These are phyloP conservation scores for Tolypocladium tropicale DNA, from an alignment of 2,329 filamentous ascomycete species.

Conservation along the genomic window DNA sequence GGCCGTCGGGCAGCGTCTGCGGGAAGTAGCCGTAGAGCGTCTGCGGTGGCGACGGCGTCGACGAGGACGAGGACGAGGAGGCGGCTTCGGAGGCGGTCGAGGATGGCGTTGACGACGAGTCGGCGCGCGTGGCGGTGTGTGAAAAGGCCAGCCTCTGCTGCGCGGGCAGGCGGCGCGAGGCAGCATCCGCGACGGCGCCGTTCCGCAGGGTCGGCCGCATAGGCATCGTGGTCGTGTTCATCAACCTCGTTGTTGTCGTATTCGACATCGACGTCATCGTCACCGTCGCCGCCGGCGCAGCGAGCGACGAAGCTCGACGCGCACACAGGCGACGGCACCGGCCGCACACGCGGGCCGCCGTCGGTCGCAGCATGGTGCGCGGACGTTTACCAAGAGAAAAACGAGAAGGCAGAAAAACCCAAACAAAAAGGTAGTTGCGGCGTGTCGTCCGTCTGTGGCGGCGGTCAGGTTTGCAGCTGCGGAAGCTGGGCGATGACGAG, in stretches of 20 bases:
- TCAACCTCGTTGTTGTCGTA: too few species aligned
- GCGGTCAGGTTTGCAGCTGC: too few species aligned
- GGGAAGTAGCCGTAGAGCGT: slow-evolving; percentile 90
- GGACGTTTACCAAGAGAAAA: neutral
- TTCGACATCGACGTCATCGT: too few species aligned
- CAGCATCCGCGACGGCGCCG: neutral
- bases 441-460: too few species aligned
- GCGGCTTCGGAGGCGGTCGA: slow-evolving; percentile 1
- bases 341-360: neutral
- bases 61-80: slow-evolving; percentile 3
- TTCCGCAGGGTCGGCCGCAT: neutral
- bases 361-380: neutral
- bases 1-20: slow-evolving; percentile 61
- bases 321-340: neutral
- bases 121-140: slow-evolving; percentile 1
- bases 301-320: neutral
- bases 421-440: too few species aligned
- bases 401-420: neutral
- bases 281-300: neutral
- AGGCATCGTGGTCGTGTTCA: too few species aligned
- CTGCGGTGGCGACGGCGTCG: neutral
- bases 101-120: slow-evolving; percentile 5
- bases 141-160: neutral
- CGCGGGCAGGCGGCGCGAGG: neutral
- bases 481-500: too few species aligned